Evolutionary conservation across 345 rosid genomes (phyloP), one percentile per base, ranked within the genome.

Genomic region (Brassica cretica): DNA sequence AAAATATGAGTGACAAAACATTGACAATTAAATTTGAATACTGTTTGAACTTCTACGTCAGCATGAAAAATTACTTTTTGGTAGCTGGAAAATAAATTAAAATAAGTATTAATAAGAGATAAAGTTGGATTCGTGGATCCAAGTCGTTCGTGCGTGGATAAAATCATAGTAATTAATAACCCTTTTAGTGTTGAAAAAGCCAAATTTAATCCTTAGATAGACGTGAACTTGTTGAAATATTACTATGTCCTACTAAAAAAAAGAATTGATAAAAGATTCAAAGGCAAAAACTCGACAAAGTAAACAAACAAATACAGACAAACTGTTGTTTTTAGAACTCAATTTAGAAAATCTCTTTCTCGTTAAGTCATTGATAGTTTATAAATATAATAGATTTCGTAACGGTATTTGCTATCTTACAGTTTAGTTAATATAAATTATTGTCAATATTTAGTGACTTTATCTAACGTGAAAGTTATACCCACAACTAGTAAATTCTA

Each of bases 111-210:
- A 46, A 29, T 68, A 29, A 15, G 12, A 4, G 21, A 19, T 15
- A 8, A 76, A 14, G 25, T 32, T 10, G 35, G 37, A 71, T 71
- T 78, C 81, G 81, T 78, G 81, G 76, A 78, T 71, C 81, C 81
- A 71, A 78, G 68, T 78, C 81, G 72, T 78, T 71, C 25, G 76
- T 71, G 27, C n/a, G 67, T 71, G 72, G 72, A 25, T 56, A 65
- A 56, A 35, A 71, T 37, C 71, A 27, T 16, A 16, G 5, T 9
- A 71, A 64, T 70, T 6, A 69, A 63, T 69, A 39, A 39, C 53
- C 76, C 62, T 66, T 58, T 58, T 41, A 49, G 3, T 71, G 67
- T 78, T 78, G 72, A 72, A 78, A 78, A 71, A 72, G 76, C 68
- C 81, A 71, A 53, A 55, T n/a, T 58, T 71, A 41, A 78, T 71